These are phyloP conservation scores for Phytophthora tentaculata DNA, from an alignment of 352 stramenopile species.

Conservation along the genomic window DNA sequence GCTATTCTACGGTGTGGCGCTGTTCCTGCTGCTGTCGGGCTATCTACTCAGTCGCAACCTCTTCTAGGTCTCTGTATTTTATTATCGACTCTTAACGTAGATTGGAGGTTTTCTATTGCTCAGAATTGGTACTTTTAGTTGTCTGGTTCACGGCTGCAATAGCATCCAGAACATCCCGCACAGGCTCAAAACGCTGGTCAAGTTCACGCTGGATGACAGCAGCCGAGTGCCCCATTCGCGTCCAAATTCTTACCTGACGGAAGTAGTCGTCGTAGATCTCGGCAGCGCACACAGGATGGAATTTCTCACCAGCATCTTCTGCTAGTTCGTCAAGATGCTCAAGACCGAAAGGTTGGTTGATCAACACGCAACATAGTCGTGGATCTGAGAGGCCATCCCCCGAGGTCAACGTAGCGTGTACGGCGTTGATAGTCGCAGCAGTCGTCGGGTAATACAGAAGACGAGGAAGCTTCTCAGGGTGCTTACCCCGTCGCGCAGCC, in stretches of 20 bases:
- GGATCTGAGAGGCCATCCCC: constrained; percentile 50
- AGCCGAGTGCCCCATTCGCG: constrained; percentile 65
- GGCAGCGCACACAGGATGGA: constrained; percentile 67
- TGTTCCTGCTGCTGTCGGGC: constrained; percentile 45
- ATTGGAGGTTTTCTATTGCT: not conserved
- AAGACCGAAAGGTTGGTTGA: constrained; percentile 67
- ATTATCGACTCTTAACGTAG: constrained; percentile 12
- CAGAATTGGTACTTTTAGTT: constrained; percentile 5
- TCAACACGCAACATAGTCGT: constrained; percentile 61
- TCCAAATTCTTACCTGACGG: constrained; percentile 74
- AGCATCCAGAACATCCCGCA: constrained; percentile 45
- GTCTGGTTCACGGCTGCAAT: constrained; percentile 39
- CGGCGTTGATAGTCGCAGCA: constrained; percentile 65
- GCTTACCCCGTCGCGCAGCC: constrained; percentile 40
- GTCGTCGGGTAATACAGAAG: constrained; percentile 72
- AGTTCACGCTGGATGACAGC: constrained; percentile 59
- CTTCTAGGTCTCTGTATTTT: constrained; percentile 31
- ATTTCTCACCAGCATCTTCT: constrained; percentile 54
- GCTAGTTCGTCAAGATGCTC: constrained; percentile 64
- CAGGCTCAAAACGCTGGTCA: constrained; percentile 54
- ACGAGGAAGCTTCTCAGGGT: constrained; percentile 52
- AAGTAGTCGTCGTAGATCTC: constrained; percentile 80
- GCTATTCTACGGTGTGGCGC: constrained; percentile 45
- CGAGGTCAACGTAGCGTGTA: constrained; percentile 57
- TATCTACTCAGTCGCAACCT: constrained; percentile 37